These are phyloP conservation scores for Saccharomycopsis babjevae DNA, from an alignment of 805 yeast species.

Conservation along the genomic window DNA sequence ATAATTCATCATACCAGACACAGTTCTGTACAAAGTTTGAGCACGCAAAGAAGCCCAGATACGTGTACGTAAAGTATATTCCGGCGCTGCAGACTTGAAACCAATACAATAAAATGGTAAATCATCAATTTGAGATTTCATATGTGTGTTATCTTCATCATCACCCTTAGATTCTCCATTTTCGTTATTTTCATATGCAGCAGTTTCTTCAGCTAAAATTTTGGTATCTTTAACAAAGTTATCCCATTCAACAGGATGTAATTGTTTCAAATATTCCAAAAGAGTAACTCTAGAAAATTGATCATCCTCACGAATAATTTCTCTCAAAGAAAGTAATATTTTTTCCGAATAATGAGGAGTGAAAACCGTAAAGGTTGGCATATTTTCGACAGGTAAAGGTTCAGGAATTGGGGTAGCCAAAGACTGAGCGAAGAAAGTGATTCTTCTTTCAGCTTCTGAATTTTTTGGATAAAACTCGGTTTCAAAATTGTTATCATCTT, in stretches of 20 bases:
- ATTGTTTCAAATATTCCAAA: slow-evolving; percentile 67
- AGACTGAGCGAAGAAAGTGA: slow-evolving; percentile 97
- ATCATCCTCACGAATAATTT: slow-evolving; percentile 94
- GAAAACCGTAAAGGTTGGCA: slow-evolving; percentile 97
- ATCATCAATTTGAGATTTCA: slow-evolving; percentile 36
- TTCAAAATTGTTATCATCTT: slow-evolving; percentile 86
- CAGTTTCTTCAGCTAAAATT: slow-evolving; percentile 45
- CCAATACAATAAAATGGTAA: slow-evolving; percentile 67
- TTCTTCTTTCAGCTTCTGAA: slow-evolving; percentile 99
- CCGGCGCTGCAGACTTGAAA: slow-evolving; percentile 55
- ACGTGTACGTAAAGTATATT: slow-evolving; percentile 59
- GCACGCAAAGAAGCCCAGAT: slow-evolving; percentile 81
- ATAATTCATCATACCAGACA: slow-evolving; percentile 78
- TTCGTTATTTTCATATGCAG: slow-evolving; percentile 22
- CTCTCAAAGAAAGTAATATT: slow-evolving; percentile 85
- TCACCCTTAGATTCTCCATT: slow-evolving; percentile 21
- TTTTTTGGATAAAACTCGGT: slow-evolving; percentile 95
- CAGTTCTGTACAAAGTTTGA: slow-evolving; percentile 75
- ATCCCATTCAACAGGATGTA: slow-evolving; percentile 72
- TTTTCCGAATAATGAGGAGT: slow-evolving; percentile 96
- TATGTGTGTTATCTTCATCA: slow-evolving; percentile 36
- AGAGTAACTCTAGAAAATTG: slow-evolving; percentile 70
- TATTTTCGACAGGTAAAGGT: slow-evolving; percentile 97
- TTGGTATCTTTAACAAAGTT: slow-evolving; percentile 71
- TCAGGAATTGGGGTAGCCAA: slow-evolving; percentile 98